phyloP scores from a whole-genome alignment of 345 rosid species.

The Aquilaria malaccensis region DNA sequence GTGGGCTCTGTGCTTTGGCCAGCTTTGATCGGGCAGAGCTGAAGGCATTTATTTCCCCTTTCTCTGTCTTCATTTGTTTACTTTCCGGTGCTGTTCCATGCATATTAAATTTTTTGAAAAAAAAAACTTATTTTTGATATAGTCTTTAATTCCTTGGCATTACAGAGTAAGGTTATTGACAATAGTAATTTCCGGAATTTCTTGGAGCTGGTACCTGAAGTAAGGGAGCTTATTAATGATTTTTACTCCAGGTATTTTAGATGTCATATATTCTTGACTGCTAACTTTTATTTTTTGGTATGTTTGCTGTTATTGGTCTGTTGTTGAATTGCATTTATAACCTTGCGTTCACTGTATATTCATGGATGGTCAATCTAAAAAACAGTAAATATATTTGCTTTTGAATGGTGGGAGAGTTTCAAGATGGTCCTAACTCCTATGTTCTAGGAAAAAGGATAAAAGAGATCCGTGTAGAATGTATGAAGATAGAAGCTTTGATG shows the following conservation, averaged over 20 bases:
- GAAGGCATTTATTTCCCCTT: constrained; percentile 46
- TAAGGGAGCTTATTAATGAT: constrained; percentile 92
- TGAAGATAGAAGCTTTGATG: no score
- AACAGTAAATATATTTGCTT: no score
- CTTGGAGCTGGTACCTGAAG: constrained; percentile 97
- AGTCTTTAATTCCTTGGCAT: constrained; percentile 20
- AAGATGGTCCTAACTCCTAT: no score
- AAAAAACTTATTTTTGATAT: background rate
- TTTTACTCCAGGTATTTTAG: constrained; percentile 79
- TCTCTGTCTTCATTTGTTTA: background rate
- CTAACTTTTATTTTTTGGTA: no score
- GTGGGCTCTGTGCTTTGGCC: constrained; percentile 98
- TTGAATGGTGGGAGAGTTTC: no score
- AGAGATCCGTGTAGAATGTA: no score
- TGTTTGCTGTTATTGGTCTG: no score
- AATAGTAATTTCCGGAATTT: constrained; percentile 83
- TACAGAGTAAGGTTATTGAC: constrained; percentile 92
- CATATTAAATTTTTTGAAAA: background rate
- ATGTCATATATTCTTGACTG: no score
- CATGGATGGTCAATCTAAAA: no score
- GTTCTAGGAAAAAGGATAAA: no score
- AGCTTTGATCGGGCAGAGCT: constrained; percentile 92
- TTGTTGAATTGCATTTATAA: no score
- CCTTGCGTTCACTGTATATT: no score
- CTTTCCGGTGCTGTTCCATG: background rate